Evolutionary conservation across 345 rosid genomes (phyloP).

Genomic region (Sapria himalayana): DNA sequence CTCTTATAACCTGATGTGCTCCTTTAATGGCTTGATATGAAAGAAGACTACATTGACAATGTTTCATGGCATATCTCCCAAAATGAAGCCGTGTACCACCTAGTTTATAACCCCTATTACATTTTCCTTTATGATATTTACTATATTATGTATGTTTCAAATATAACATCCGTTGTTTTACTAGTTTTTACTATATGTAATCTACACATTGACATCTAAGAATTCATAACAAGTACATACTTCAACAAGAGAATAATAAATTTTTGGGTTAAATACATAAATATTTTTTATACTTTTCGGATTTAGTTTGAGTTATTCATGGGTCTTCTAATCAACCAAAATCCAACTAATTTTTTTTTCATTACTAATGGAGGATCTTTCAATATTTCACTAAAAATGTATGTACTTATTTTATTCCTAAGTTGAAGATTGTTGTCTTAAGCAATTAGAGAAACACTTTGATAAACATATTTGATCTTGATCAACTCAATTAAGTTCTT

Average conservation of each 20-base stretch:
- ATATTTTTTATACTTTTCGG: conserved; percentile 4
- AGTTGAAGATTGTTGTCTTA: too few species aligned
- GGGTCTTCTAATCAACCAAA: too few species aligned
- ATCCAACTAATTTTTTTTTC: too few species aligned
- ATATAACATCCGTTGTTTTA: neutral
- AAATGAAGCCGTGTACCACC: conserved; percentile 6
- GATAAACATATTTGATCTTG: conserved; percentile 5
- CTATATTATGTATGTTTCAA: conserved; percentile 3
- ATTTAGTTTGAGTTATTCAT: too few species aligned
- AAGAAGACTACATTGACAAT: conserved; percentile 4
- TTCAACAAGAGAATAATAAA: too few species aligned
- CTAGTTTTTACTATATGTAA: neutral
- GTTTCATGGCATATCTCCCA: conserved; percentile 6
- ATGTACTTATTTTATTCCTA: too few species aligned
- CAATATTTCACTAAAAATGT: too few species aligned
- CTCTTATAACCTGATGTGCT: conserved; percentile 2
- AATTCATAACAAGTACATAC: conserved; percentile 3
- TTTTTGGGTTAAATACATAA: too few species aligned
- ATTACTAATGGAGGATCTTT: too few species aligned
- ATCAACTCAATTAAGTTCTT: conserved; percentile 6
- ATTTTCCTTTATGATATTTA: conserved; percentile 4
- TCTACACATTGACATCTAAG: conserved; percentile 4
- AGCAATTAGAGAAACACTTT: conserved; percentile 6
- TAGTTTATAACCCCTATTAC: conserved; percentile 5
- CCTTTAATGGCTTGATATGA: conserved; percentile 3